Conservation (phyloP, 2,329 filamentous ascomycete species). For the Fusarium phyllophilum region DNA sequence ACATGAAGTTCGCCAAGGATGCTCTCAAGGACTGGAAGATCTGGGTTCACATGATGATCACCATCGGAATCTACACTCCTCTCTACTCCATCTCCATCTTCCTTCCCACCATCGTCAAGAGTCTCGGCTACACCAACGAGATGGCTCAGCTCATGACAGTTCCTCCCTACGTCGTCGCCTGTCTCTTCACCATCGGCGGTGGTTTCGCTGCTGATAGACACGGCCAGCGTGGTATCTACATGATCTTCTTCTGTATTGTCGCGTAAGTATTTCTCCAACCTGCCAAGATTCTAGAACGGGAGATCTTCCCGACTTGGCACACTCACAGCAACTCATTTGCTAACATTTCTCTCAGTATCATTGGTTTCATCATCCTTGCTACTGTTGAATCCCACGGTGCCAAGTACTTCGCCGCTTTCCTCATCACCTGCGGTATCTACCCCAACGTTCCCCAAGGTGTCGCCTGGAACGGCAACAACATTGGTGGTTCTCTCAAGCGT, state of each 20-base stretch:
- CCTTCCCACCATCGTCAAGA: constrained; percentile 51
- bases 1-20: constrained; percentile 63
- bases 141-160: constrained; percentile 53
- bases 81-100: constrained; percentile 54
- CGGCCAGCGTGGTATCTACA: constrained; percentile 52
- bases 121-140: constrained; percentile 51
- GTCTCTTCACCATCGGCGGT: constrained; percentile 49
- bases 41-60: constrained; percentile 67
- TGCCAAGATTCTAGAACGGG: constrained; percentile 9
- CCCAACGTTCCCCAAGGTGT: constrained; percentile 65
- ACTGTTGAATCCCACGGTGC: constrained; percentile 49
- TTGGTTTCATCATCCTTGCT: constrained; percentile 49
- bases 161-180: constrained; percentile 52
- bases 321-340: background rate
- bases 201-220: constrained; percentile 57
- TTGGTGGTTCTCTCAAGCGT: constrained; percentile 64
- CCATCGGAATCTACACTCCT: constrained; percentile 64
- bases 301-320: constrained; percentile 19
- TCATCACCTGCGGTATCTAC: constrained; percentile 56
- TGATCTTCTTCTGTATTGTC: constrained; percentile 50
- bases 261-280: constrained; percentile 43
- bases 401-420: constrained; percentile 61
- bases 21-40: constrained; percentile 69
- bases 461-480: constrained; percentile 70
- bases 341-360: constrained; percentile 43